Evolutionary conservation across 2,329 filamentous ascomycete genomes (phyloP), one percentile per base, ranked within the genome.

Genomic region (Achaetomium macrosporum): DNA sequence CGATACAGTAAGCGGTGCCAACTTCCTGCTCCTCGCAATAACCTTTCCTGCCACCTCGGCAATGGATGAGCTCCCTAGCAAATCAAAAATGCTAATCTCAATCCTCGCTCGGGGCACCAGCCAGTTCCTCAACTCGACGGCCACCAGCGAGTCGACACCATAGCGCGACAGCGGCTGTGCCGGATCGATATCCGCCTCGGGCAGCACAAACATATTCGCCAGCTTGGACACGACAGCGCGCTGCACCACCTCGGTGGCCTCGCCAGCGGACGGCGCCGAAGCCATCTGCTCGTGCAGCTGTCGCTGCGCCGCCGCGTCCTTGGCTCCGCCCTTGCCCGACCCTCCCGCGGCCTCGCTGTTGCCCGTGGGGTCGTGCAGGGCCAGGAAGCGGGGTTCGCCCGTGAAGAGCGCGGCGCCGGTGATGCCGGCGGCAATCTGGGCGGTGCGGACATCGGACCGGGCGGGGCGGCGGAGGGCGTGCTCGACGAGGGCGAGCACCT

Each of bases 401-500:
- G 25, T 25, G 7, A 25, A 25, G 25, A 25, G 25, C 25, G 25
- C 25, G 25, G 25, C 25, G 25, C 25, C 25, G 25, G 25, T 25
- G 25, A 25, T 25, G 25, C 25, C 25, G 25, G 25, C 25, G 25
- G 25, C 25, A 7, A 25, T 25, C 25, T 25, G 25, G 25, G 25
- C 25, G 25, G 25, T 25, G 25, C 25, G 25, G 25, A 25, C 25
- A 25, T 25, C 25, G 25, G 25, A 7, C 25, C 25, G 25, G 7
- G 7, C 25, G 25, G 25, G 25, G 25, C 25, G 25, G 0, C 11
- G 10, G 42, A 65, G 57, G 19, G 59, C 61, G 0, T 56, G 52
- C 3, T 51, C 56, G 29, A 65, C 53, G 7, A 59, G 59, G 2
- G 53, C 35, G 7, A 64, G 55, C 16, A 65, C 55, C 39, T 61